Evolutionary conservation across 1,284 basidiomycete genomes (phyloP).

Genomic region (Microbotryum intermedium): DNA sequence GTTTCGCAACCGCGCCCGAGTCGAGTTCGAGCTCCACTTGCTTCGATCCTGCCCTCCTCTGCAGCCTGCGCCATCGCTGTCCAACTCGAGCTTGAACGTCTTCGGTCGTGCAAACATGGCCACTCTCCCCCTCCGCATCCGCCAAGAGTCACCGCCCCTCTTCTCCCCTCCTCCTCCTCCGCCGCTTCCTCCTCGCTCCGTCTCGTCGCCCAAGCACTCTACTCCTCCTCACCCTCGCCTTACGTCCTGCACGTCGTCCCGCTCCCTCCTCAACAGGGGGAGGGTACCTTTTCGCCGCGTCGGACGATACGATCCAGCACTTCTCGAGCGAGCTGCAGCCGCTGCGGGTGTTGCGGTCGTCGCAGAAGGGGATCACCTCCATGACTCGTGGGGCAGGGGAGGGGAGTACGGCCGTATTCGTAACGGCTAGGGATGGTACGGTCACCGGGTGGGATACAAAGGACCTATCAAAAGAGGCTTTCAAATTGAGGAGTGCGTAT

Average conservation of each 20-base stretch:
- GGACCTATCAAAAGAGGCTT: conserved; percentile 24
- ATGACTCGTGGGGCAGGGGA: conserved; percentile 12
- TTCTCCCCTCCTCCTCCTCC: conserved; percentile 11
- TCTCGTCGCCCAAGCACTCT: conserved; percentile 16
- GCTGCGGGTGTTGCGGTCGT: conserved; percentile 10
- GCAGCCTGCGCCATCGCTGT: too few relatives aligned
- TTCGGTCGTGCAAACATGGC: too few relatives aligned
- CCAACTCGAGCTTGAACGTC: too few relatives aligned
- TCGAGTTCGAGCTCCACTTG: too few relatives aligned
- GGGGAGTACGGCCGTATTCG: conserved; percentile 23
- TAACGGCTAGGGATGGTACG: conserved; percentile 27
- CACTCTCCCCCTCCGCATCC: too few relatives aligned
- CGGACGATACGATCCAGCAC: conserved; percentile 29
- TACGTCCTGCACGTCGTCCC: conserved; percentile 29
- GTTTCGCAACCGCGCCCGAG: too few relatives aligned
- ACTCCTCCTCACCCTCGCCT: conserved; percentile 6
- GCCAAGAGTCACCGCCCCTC: conserved; percentile 15
- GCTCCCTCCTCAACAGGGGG: neutral
- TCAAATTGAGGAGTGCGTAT: conserved; percentile 18
- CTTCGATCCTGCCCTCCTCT: too few relatives aligned
- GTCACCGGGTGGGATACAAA: conserved; percentile 21
- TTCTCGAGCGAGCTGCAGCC: conserved; percentile 23
- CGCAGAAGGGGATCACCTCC: conserved; percentile 22
- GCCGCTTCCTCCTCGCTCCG: conserved; percentile 9
- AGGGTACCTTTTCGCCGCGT: conserved; percentile 28